Conservation (phyloP, 345 rosid species). For the Angophora floribunda region DNA sequence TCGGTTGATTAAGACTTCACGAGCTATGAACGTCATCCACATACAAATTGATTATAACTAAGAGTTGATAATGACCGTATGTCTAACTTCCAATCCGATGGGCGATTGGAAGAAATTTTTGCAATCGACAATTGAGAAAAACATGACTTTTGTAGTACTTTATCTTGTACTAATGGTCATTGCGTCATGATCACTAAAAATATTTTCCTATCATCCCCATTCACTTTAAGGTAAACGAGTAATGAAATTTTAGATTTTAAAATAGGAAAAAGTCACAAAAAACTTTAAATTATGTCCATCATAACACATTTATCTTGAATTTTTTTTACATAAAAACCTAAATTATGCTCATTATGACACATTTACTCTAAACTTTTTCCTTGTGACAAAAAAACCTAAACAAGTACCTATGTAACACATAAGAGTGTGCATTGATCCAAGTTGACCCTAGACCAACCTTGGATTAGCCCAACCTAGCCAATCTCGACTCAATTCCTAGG, state of each 20-base stretch:
- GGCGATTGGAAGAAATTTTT: neutral
- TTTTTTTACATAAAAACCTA: too few species aligned
- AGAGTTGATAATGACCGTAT: neutral
- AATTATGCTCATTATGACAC: neutral
- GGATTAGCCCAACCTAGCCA: too few species aligned
- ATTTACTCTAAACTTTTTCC: neutral
- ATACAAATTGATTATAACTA: neutral
- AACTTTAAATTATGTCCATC: neutral
- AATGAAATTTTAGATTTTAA: neutral
- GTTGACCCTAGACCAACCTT: neutral
- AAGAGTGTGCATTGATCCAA: neutral
- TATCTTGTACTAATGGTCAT: neutral
- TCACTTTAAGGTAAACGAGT: neutral
- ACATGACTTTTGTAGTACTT: neutral
- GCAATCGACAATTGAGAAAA: neutral
- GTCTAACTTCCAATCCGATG: neutral
- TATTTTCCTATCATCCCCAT: neutral
- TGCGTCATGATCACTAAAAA: neutral
- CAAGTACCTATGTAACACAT: neutral
- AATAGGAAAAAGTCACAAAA: too few species aligned
- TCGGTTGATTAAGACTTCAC: neutral
- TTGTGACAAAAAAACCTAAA: neutral
- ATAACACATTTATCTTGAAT: neutral
- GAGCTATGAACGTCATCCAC: neutral
- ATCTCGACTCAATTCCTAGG: too few species aligned